Percentiles rank a stretch among this genome's conserved stretches.
These are phyloP conservation scores for Trichoderma aggressivum DNA, from an alignment of 2,329 filamentous ascomycete genomes.

Conservation along the genomic window DNA sequence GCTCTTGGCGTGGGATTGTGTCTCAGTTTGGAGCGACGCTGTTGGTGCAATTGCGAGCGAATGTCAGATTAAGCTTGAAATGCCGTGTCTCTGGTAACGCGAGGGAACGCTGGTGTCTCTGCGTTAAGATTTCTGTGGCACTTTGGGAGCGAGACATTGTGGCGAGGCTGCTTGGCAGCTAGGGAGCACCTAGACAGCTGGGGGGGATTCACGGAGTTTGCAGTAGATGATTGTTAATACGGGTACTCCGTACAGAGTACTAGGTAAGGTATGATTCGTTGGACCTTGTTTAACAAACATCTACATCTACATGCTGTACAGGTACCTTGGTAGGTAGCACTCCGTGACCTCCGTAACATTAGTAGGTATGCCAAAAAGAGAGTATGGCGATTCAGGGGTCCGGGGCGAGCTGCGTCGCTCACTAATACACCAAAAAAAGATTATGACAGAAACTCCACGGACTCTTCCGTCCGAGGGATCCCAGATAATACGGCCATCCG, in stretches of 20 bases:
- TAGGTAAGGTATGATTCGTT: too few relatives aligned
- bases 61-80: conserved; percentile 19
- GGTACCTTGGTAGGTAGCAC: neutral
- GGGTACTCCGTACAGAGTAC: too few relatives aligned
- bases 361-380: neutral
- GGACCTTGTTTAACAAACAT: neutral
- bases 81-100: neutral
- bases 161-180: conserved; percentile 1
- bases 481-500: neutral
- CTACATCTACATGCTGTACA: neutral
- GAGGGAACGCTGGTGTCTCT: neutral
- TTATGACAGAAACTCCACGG: neutral
- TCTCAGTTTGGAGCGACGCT: neutral
- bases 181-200: neutral
- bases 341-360: neutral
- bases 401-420: neutral
- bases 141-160: neutral
- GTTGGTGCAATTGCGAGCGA: neutral
- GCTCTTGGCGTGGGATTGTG: neutral
- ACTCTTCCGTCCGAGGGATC: neutral
- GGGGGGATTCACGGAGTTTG: neutral
- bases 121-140: neutral
- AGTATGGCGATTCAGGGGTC: neutral
- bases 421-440: neutral
- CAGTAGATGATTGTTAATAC: neutral